Percentiles rank a stretch among this genome's conserved stretches.
phyloP scores from a whole-genome alignment of 768 basidiomycete genomes.

The Tubosaeta sp. region DNA sequence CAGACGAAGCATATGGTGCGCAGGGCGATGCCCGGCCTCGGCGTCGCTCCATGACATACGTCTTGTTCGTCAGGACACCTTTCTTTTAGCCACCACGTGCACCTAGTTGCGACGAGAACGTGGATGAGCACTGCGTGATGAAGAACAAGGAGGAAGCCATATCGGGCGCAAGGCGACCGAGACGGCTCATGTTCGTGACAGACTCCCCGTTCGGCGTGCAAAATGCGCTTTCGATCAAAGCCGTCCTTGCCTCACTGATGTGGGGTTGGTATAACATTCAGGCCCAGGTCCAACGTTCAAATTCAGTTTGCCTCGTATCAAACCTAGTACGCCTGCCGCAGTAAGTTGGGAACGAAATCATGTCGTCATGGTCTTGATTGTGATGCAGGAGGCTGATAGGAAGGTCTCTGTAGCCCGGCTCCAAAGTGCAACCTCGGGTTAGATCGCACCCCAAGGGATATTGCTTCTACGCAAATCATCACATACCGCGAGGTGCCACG shows the following conservation, averaged over 20 bases:
- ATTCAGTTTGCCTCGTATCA: background rate
- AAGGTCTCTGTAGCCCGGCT: background rate
- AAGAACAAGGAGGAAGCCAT: background rate
- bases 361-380: background rate
- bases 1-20: background rate
- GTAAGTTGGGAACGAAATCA: background rate
- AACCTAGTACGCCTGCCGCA: background rate
- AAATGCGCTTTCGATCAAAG: background rate
- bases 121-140: too few species aligned
- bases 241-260: background rate
- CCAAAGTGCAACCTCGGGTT: background rate
- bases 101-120: background rate
- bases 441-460: background rate
- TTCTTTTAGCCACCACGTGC: background rate
- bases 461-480: too few species aligned
- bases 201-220: background rate
- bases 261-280: background rate
- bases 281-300: background rate
- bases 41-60: too few species aligned
- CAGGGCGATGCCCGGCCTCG: background rate
- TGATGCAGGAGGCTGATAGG: background rate
- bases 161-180: background rate
- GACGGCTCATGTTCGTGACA: background rate
- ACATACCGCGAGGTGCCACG: background rate
- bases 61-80: too few species aligned